Conservation (phyloP, 2,329 filamentous ascomycete species). For the Sclerotinia sclerotiorum region DNA sequence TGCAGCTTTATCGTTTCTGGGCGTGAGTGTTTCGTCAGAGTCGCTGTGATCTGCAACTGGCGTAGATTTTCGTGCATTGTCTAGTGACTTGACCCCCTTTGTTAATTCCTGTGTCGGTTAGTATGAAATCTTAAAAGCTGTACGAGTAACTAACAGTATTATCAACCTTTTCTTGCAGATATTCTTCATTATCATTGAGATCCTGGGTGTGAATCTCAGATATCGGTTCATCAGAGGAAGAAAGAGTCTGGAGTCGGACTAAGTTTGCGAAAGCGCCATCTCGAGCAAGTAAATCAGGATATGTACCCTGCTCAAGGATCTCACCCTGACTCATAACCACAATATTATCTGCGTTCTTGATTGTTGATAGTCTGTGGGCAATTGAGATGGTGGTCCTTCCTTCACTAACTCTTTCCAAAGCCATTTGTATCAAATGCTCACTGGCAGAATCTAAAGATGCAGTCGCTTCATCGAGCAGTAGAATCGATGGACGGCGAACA, state of each 20-base stretch:
- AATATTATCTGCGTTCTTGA: conserved; percentile 87
- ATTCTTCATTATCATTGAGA: conserved; percentile 5
- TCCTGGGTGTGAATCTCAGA: conserved; percentile 1
- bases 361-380: conserved; percentile 83
- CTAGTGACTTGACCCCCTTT: conserved; percentile 9
- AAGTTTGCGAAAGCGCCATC: conserved; percentile 46
- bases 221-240: conserved; percentile 1
- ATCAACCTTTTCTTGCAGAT: conserved; percentile 7
- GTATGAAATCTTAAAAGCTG: neutral
- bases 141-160: neutral
- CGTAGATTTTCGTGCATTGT: neutral
- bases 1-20: conserved; percentile 1
- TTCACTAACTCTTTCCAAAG: conserved; percentile 75
- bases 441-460: conserved; percentile 77
- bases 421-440: conserved; percentile 85
- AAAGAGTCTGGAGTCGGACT: conserved; percentile 24
- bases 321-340: conserved; percentile 74
- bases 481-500: conserved; percentile 55
- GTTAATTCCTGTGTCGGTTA: conserved; percentile 4
- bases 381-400: conserved; percentile 91
- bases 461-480: conserved; percentile 63
- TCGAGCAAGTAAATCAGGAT: conserved; percentile 63
- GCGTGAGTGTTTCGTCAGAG: neutral
- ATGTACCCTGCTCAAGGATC: conserved; percentile 74
- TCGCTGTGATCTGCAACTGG: neutral